Conservation (phyloP, 345 rosid species). For the Laguncularia racemosa region DNA sequence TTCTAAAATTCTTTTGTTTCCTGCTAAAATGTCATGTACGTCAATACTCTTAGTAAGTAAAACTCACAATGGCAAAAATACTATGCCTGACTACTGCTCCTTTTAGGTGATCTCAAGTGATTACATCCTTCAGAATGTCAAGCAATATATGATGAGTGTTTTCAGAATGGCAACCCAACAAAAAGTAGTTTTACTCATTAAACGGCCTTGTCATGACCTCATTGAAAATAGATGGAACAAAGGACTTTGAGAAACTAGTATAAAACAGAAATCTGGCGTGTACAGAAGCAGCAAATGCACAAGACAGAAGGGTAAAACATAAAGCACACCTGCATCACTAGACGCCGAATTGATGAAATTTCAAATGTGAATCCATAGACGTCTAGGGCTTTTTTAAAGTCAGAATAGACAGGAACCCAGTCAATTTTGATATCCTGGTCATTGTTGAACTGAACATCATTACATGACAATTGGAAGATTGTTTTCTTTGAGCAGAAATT, state of each 20-base stretch:
- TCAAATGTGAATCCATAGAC: constrained; percentile 50
- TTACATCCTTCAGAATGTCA: too few species aligned
- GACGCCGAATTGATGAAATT: constrained; percentile 23
- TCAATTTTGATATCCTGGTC: constrained; percentile 32
- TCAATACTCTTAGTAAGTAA: too few species aligned
- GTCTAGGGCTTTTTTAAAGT: constrained; percentile 57
- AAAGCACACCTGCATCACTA: constrained; percentile 26
- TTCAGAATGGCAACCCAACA: too few species aligned
- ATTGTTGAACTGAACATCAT: constrained; percentile 26
- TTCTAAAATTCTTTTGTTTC: too few species aligned
- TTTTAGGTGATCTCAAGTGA: too few species aligned
- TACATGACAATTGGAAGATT: not conserved
- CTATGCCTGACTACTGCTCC: too few species aligned
- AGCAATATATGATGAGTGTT: too few species aligned
- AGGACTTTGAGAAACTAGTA: not conserved
- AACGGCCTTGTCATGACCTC: too few species aligned
- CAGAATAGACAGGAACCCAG: constrained; percentile 58
- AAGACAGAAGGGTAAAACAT: constrained; percentile 2
- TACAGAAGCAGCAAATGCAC: not conserved
- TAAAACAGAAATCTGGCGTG: not conserved
- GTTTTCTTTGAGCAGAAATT: not conserved
- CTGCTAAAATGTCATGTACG: too few species aligned
- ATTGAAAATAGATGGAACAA: not conserved
- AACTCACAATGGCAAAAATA: too few species aligned
- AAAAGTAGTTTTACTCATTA: too few species aligned